phyloP scores from a whole-genome alignment of 169 alveolate genomes.

The Cryptosporidium sp. region DNA sequence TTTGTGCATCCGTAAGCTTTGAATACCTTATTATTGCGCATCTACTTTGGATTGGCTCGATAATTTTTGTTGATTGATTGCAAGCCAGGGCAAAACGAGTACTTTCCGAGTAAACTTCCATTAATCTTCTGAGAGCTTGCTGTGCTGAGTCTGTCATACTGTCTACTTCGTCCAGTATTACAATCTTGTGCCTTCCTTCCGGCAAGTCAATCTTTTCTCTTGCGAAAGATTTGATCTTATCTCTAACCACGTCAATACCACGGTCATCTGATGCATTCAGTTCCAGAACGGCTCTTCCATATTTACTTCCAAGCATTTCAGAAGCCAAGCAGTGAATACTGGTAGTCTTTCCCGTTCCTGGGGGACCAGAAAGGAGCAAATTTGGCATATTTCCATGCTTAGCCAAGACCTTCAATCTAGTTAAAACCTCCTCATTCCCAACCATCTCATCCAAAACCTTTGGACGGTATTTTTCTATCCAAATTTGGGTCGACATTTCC shows the following conservation, averaged over 20 bases:
- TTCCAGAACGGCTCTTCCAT: constrained; percentile 93
- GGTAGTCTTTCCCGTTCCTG: constrained; percentile 99
- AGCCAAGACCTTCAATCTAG: constrained; percentile 92
- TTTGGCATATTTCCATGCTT: constrained; percentile 97
- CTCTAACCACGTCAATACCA: constrained; percentile 98
- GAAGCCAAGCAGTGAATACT: constrained; percentile 97
- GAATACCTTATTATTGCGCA: constrained; percentile 98
- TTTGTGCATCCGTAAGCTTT: constrained; percentile 93
- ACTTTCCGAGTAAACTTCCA: constrained; percentile 96
- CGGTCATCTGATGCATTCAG: constrained; percentile 99
- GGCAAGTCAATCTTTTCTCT: constrained; percentile 93
- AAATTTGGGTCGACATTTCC: constrained; percentile 82
- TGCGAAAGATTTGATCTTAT: constrained; percentile 96
- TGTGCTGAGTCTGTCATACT: constrained; percentile 99
- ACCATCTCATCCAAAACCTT: constrained; percentile 92
- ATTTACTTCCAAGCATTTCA: constrained; percentile 91
- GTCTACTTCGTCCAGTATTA: constrained; percentile 99
- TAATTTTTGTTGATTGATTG: constrained; percentile 96
- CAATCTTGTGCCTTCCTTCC: constrained; percentile 94
- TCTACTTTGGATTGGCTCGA: constrained; percentile 99
- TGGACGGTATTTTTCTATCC: constrained; percentile 99
- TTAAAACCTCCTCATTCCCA: constrained; percentile 95
- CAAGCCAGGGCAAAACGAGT: constrained; percentile 99
- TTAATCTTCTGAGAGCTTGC: constrained; percentile 97
- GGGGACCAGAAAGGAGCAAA: constrained; percentile 98